Base-by-base conservation (phyloP, 768 basidiomycete species). In the Neoboletus magnificus region DNA sequence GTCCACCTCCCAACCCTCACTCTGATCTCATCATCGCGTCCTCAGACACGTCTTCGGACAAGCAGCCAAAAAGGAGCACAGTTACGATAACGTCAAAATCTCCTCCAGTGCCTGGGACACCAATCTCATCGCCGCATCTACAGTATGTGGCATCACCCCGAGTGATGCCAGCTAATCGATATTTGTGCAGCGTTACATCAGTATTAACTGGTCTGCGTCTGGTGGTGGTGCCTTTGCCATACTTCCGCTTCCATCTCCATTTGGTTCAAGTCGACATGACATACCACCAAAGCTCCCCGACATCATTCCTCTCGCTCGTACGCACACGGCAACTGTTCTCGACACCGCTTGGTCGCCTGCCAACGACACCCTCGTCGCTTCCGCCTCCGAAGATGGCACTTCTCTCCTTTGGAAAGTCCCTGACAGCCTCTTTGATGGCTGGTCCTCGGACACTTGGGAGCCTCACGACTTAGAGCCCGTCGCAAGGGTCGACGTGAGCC, bases 281-380 rank as follows among this genome's bases (percentile, higher is more conserved):
- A 74, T 95, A 64, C 83, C 86, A 8, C 77, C 80, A 68, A 95
- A 91, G 73, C 80, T 98, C 20, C 97, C 95, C 2, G 97, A 99
- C 68, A 84, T 88, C 59, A 79, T 98, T 39, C 97, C 97, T 1
- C 82, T 98, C 52, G 93, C 92, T 18, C 86, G 96, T 52, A 90
- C 87, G 30, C 89, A 91, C 71, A 86, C 87, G 1, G 89, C 85
- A 2, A 77, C 89, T 25, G 89, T 93, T 30, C 88, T 98, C 36
- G 96, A 98, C 73, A 98, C 96, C 0, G 91, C 90, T 66, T 98
- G 94, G 93, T 92, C 90, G 0, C 95, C 94, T 0, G 93, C 96
- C 70, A 87, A 94, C 66, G 96, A 98, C 73, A 77, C 82, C 7
- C 78, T 96, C 64, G 89, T 97, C 62, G 96, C 90, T 2, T 95